A percentile compares a stretch with the other conserved stretches of the same genome.
phyloP scores from a whole-genome alignment of 371 early-diverging fungal species.

The Mucor racemosus region DNA sequence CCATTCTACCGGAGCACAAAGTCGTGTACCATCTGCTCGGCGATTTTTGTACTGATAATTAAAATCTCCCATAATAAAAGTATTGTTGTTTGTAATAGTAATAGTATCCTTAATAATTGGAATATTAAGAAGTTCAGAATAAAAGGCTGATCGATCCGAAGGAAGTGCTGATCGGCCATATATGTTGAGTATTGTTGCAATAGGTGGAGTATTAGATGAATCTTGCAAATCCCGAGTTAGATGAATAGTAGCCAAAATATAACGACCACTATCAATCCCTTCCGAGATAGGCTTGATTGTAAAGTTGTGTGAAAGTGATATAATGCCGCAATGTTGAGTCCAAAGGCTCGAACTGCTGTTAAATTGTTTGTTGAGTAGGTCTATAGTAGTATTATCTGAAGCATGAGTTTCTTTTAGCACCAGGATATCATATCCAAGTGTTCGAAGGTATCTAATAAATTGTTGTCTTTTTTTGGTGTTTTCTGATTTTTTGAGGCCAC shows the following conservation, averaged over 20 bases:
- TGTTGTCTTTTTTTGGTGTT: neutral
- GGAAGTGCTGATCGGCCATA: neutral
- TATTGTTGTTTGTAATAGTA: no score
- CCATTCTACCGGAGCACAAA: no score
- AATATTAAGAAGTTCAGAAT: neutral
- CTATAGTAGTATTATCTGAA: no score
- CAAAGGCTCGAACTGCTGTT: neutral
- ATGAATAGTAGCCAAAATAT: neutral
- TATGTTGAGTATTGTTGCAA: conserved; percentile 3
- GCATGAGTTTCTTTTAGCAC: conserved; percentile 20
- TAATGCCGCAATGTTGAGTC: conserved; percentile 8
- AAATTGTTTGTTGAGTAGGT: neutral
- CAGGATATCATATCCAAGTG: neutral
- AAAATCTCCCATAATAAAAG: no score
- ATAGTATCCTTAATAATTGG: neutral
- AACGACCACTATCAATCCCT: neutral
- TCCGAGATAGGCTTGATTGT: neutral
- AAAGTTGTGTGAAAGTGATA: neutral
- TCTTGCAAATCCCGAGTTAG: neutral
- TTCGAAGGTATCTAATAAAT: conserved; percentile 12
- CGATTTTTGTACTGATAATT: no score
- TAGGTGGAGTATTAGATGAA: neutral
- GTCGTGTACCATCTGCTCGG: no score
- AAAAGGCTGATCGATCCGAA: neutral
- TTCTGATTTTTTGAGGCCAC: conserved; percentile 10